These are phyloP conservation scores for Chaetomium olivaceum DNA, from an alignment of 2,329 filamentous ascomycete species.

Conservation along the genomic window DNA sequence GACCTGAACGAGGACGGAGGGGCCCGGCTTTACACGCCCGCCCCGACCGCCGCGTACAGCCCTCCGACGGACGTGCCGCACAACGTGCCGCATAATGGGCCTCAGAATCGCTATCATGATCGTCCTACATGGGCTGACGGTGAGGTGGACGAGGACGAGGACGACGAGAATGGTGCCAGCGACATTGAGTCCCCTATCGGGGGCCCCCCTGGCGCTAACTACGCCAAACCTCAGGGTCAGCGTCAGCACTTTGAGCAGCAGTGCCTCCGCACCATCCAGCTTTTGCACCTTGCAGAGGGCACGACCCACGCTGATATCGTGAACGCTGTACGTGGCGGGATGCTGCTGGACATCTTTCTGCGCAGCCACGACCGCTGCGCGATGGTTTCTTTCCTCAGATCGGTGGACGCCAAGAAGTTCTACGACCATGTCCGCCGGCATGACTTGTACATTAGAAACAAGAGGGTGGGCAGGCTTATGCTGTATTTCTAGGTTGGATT, in stretches of 20 bases:
- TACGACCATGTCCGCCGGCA: constrained; percentile 63
- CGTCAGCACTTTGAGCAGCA: constrained; percentile 40
- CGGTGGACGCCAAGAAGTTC: constrained; percentile 64
- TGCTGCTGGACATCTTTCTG: constrained; percentile 68
- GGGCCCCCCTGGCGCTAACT: constrained; percentile 24
- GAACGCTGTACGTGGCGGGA: constrained; percentile 66
- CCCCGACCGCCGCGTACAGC: not conserved
- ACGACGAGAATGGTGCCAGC: constrained; percentile 25
- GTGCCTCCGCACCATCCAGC: constrained; percentile 58
- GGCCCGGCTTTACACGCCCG: constrained; percentile 20
- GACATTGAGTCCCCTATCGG: constrained; percentile 26
- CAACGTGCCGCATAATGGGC: constrained; percentile 7
- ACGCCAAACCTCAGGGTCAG: constrained; percentile 24
- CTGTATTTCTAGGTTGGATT: not conserved
- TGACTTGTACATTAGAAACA: constrained; percentile 68
- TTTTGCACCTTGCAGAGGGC: constrained; percentile 62
- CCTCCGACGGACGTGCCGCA: constrained; percentile 11
- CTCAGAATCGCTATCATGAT: constrained; percentile 12
- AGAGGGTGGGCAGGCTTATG: constrained; percentile 55
- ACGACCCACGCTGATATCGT: constrained; percentile 67
- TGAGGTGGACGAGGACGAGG: constrained; percentile 28
- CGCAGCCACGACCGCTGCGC: constrained; percentile 60
- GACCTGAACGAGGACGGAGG: constrained; percentile 27
- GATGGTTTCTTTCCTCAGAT: constrained; percentile 69
- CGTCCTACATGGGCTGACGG: constrained; percentile 28